Base-by-base conservation (phyloP, 371 early-diverging fungal species). In the Nematocida sp. region DNA sequence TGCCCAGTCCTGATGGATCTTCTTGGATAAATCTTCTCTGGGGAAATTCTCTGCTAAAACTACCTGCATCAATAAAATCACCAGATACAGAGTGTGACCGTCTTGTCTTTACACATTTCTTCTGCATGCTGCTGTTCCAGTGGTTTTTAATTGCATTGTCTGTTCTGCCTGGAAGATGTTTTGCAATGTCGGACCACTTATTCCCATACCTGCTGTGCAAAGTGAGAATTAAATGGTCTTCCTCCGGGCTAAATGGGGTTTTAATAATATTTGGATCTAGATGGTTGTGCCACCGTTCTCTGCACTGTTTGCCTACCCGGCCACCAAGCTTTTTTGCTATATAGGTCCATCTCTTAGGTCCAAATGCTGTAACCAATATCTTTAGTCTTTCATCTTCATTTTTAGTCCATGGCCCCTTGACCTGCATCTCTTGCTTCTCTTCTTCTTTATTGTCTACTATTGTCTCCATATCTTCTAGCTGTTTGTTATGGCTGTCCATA, bases 231-330 rank as follows among this genome's bases (percentile, higher is more conserved):
- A 78, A 47, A 15, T 23, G 23, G 35, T 81, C 77, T 65, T 84
- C 84, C 38, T 79, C 76, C 19, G 52, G 32, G 40, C 77, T 77
- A 60, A 84, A 83, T 35, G 84, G 83, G 7, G 53, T 75, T 53
- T 84, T 84, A n/a, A 63, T 80, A 48, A 84, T 81, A 11, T 58
- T 52, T 29, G 84, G 84, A 55, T 81, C 75, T 27, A 84, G 54
- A 63, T 84, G 84, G 58, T 83, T 83, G 53, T 84, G 82, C 84
- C 84, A 84, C 45, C 84, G 67, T 54, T 84, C 84, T 54, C 84
- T 65, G 64, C 84, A 84, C 70, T 84, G 84, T 60, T 84, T 84
- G 1, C 84, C 84, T 37, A 66, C 41, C 11, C 83, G n/a, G 19
- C 78, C 78, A 13, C 78, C 78, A 37, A 82, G 43, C 53, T 63